Percentiles rank a stretch among this genome's conserved stretches.
phyloP scores from a whole-genome alignment of 305 asterid genomes.

The Petunia hybrid region DNA sequence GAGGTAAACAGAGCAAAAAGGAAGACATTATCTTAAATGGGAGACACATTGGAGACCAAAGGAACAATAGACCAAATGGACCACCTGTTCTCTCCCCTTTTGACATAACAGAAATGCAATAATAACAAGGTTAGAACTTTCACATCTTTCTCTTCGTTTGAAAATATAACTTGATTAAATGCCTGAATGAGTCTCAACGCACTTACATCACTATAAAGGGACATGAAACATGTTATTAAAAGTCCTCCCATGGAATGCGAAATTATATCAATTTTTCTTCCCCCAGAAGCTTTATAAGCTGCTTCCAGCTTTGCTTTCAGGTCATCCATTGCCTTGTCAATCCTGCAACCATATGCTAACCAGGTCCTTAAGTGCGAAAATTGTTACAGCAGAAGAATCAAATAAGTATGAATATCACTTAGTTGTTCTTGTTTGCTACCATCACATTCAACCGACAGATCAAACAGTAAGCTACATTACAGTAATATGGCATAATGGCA shows the following conservation, averaged over 20 bases:
- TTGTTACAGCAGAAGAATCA: constrained; percentile 4
- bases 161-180: constrained; percentile 12
- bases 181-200: constrained; percentile 7
- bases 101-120: not conserved
- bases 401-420: not conserved
- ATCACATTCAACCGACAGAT: not conserved
- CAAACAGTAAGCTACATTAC: not conserved
- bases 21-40: constrained; percentile 24
- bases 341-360: constrained; percentile 53
- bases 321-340: constrained; percentile 73
- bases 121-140: not conserved
- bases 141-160: constrained; percentile 6
- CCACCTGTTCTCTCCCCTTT: constrained; percentile 17
- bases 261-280: constrained; percentile 85
- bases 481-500: not conserved
- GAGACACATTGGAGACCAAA: constrained; percentile 7
- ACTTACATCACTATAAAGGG: constrained; percentile 76
- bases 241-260: constrained; percentile 99
- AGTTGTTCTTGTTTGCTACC: constrained; percentile 1
- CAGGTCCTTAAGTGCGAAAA: constrained; percentile 20
- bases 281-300: constrained; percentile 91
- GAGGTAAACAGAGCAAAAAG: not conserved
- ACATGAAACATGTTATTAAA: constrained; percentile 80
- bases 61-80: not conserved
- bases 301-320: constrained; percentile 70